Conservation (phyloP, 257 asterid species). For the Craterostigma plantagineum region DNA sequence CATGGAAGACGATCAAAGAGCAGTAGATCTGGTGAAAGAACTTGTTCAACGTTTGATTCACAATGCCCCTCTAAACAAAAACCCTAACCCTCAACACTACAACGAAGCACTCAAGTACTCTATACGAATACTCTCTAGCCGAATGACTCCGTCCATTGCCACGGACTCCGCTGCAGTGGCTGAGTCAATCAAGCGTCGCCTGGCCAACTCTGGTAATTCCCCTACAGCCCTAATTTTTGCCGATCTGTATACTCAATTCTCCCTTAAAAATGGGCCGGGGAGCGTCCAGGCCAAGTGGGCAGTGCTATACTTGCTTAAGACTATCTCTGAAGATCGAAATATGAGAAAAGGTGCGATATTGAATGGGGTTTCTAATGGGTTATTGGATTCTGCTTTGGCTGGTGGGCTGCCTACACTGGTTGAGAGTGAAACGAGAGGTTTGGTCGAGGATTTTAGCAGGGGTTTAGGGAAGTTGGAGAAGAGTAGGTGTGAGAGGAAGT, state of each 20-base stretch:
- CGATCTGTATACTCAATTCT: slow-evolving; percentile 57
- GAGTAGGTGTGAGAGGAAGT: too few species aligned
- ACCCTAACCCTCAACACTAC: slow-evolving; percentile 34
- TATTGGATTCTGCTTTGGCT: slow-evolving; percentile 36
- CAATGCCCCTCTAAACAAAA: slow-evolving; percentile 20
- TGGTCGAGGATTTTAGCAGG: slow-evolving; percentile 18
- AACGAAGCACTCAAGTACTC: slow-evolving; percentile 70
- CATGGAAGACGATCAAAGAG: slow-evolving; percentile 48
- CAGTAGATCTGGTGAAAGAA: slow-evolving; percentile 79
- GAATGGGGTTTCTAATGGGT: slow-evolving; percentile 26
- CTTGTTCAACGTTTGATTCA: slow-evolving; percentile 63
- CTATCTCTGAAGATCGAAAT: slow-evolving; percentile 65
- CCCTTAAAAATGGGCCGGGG: slow-evolving; percentile 58
- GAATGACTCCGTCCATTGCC: slow-evolving; percentile 68
- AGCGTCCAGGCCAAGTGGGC: slow-evolving; percentile 82
- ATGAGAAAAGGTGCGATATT: slow-evolving; percentile 17
- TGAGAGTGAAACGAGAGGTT: slow-evolving; percentile 14
- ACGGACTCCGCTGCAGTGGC: slow-evolving; percentile 65
- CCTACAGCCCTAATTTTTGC: slow-evolving; percentile 84
- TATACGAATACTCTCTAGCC: slow-evolving; percentile 74
- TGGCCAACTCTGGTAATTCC: slow-evolving; percentile 91
- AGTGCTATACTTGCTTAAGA: slow-evolving; percentile 73
- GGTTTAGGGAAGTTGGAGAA: slow-evolving; percentile 6
- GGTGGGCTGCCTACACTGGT: slow-evolving; percentile 60
- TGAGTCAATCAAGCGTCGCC: slow-evolving; percentile 79